Evolutionary conservation across 495 filamentous ascomycete species (phyloP).

Genomic region (Trichodelitschia bisporula): DNA sequence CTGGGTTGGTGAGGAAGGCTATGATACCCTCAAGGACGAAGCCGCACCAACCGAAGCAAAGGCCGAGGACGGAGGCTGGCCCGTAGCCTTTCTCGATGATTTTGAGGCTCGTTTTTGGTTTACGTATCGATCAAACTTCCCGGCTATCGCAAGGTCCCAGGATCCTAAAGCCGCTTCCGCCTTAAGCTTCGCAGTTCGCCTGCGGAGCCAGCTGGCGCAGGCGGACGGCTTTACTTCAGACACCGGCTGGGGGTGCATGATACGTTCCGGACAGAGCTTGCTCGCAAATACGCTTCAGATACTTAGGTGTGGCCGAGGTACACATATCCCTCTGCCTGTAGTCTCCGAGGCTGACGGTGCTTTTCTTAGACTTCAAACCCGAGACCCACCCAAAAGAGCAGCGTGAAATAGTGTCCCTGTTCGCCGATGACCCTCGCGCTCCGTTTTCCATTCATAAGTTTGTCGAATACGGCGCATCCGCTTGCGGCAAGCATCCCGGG

Average conservation of each 20-base stretch:
- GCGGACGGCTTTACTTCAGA: slow-evolving; percentile 74
- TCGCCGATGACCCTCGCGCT: slow-evolving; percentile 67
- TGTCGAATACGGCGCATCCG: slow-evolving; percentile 62
- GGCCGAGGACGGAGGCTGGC: slow-evolving; percentile 44
- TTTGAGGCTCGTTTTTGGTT: slow-evolving; percentile 91
- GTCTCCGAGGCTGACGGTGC: slow-evolving; percentile 6
- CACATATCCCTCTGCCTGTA: slow-evolving; percentile 9
- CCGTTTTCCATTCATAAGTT: slow-evolving; percentile 93
- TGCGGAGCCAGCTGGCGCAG: slow-evolving; percentile 60
- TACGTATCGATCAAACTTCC: slow-evolving; percentile 80
- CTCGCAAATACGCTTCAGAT: slow-evolving; percentile 63
- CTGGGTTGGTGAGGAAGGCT: background rate
- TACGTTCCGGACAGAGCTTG: slow-evolving; percentile 81
- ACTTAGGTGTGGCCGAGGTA: slow-evolving; percentile 59
- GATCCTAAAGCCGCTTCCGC: slow-evolving; percentile 40
- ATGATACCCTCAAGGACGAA: slow-evolving; percentile 6
- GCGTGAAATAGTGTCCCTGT: slow-evolving; percentile 47
- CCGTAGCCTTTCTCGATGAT: slow-evolving; percentile 63
- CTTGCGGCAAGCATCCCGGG: slow-evolving; percentile 83
- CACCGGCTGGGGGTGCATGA: slow-evolving; percentile 98
- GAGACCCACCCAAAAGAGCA: slow-evolving; percentile 44
- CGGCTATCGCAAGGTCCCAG: slow-evolving; percentile 53
- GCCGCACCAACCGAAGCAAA: slow-evolving; percentile 4
- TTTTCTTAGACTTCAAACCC: slow-evolving; percentile 31
- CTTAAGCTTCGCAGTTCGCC: slow-evolving; percentile 65